phyloP scores from a whole-genome alignment of 2,329 filamentous ascomycete species.

The Triangularia setosa region DNA sequence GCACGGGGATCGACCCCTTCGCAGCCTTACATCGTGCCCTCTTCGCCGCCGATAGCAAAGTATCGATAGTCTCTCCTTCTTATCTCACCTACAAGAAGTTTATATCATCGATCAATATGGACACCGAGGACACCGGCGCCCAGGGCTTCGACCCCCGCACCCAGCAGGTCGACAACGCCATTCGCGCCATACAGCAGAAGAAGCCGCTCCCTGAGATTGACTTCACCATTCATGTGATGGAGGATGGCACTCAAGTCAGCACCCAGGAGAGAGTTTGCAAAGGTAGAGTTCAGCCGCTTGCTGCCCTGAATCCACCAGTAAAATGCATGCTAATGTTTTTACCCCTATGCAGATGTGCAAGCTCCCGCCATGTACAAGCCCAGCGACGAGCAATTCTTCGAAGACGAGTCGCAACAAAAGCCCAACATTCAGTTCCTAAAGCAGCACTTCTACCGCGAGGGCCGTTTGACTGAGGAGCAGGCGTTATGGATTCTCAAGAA shows the following conservation, averaged over 20 bases:
- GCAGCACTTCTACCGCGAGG: slow-evolving; percentile 97
- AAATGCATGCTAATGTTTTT: not conserved
- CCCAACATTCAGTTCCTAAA: slow-evolving; percentile 93
- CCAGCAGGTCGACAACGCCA: slow-evolving; percentile 77
- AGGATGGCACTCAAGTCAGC: slow-evolving; percentile 92
- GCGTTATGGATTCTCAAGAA: slow-evolving; percentile 90
- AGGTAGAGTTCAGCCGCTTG: slow-evolving; percentile 57
- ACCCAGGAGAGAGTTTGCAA: slow-evolving; percentile 96
- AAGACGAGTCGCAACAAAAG: slow-evolving; percentile 78
- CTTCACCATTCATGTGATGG: slow-evolving; percentile 97
- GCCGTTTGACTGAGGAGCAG: slow-evolving; percentile 93
- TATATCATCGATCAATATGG: slow-evolving; percentile 13
- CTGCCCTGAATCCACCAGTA: not conserved
- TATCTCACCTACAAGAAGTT: not conserved
- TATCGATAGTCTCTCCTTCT: not conserved
- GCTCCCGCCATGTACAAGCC: slow-evolving; percentile 91
- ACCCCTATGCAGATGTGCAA: slow-evolving; percentile 71
- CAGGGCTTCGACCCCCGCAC: slow-evolving; percentile 45
- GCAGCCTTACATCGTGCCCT: not conserved
- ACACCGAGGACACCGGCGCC: slow-evolving; percentile 36
- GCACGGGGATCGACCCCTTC: no score
- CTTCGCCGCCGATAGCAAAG: not conserved
- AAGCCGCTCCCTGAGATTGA: slow-evolving; percentile 96
- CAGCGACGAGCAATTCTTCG: slow-evolving; percentile 91
- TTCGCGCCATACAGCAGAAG: slow-evolving; percentile 90